Conservation (phyloP, 495 filamentous ascomycete genomes). For the Aspergillus taichungensis region DNA sequence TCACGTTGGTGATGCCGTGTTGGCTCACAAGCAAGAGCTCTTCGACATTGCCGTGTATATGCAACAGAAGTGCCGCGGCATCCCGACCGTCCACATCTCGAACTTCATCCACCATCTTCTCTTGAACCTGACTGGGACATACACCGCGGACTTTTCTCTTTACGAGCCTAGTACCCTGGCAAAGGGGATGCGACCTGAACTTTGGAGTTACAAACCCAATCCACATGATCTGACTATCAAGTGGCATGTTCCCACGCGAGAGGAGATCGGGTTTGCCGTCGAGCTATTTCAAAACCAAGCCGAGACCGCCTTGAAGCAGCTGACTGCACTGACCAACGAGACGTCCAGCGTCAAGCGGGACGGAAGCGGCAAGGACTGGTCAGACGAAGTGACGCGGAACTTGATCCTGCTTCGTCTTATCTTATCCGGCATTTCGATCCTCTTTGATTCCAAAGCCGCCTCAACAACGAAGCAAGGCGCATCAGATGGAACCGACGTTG, state of each 20-base stretch:
- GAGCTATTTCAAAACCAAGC: conserved; percentile 77
- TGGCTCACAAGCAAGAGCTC: conserved; percentile 79
- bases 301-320: conserved; percentile 53
- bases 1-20: conserved; percentile 81
- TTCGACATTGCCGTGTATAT: conserved; percentile 90
- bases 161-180: conserved; percentile 62
- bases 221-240: conserved; percentile 69
- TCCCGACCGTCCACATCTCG: conserved; percentile 89
- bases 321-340: conserved; percentile 68
- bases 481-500: conserved; percentile 27
- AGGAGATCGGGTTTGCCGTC: conserved; percentile 81
- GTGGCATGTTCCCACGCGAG: conserved; percentile 77
- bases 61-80: conserved; percentile 88
- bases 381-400: conserved; percentile 87
- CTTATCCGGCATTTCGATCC: conserved; percentile 74
- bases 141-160: conserved; percentile 78
- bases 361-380: conserved; percentile 96
- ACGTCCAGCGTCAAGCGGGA: conserved; percentile 81
- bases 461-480: conserved; percentile 29
- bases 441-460: conserved; percentile 74
- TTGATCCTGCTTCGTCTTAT: conserved; percentile 77
- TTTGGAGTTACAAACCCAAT: conserved; percentile 70
- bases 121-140: conserved; percentile 91
- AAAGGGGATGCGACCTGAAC: conserved; percentile 49
- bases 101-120: conserved; percentile 98